These are phyloP conservation scores for Alternaria novae-zelandiae DNA, from an alignment of 2,329 filamentous ascomycete species.

Conservation along the genomic window DNA sequence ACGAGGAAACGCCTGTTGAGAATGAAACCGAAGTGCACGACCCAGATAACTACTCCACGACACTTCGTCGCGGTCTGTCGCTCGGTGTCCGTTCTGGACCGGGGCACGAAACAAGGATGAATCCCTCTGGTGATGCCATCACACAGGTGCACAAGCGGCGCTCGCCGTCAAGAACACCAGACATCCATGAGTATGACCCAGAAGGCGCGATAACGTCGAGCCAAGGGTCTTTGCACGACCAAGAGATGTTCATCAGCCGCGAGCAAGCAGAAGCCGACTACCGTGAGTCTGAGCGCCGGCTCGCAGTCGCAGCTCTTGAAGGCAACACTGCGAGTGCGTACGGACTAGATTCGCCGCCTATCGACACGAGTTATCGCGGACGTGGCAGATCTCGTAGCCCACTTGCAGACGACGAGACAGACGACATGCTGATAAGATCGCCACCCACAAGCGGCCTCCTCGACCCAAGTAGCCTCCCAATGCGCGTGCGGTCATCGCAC, in stretches of 20 bases:
- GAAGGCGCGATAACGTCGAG: neutral
- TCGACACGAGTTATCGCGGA: neutral
- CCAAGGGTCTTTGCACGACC: neutral
- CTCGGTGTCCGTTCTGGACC: neutral
- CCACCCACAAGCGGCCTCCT: neutral
- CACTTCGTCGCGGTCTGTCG: neutral
- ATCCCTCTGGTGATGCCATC: neutral
- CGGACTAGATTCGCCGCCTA: neutral
- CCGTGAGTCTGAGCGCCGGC: neutral
- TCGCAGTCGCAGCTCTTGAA: neutral
- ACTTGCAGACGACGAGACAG: neutral
- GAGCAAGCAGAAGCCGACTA: neutral
- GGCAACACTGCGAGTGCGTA: neutral
- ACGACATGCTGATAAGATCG: neutral
- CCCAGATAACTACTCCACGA: neutral
- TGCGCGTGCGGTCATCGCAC: neutral
- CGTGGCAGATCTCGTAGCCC: neutral
- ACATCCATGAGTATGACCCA: neutral
- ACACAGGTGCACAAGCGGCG: neutral
- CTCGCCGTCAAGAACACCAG: neutral
- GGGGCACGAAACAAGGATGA: neutral
- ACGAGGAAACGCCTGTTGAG: neutral
- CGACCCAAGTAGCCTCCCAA: neutral
- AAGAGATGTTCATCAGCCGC: neutral
- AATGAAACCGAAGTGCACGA: neutral